Conservation (phyloP, 345 rosid genomes). For the Crucihimalaya himalaica region DNA sequence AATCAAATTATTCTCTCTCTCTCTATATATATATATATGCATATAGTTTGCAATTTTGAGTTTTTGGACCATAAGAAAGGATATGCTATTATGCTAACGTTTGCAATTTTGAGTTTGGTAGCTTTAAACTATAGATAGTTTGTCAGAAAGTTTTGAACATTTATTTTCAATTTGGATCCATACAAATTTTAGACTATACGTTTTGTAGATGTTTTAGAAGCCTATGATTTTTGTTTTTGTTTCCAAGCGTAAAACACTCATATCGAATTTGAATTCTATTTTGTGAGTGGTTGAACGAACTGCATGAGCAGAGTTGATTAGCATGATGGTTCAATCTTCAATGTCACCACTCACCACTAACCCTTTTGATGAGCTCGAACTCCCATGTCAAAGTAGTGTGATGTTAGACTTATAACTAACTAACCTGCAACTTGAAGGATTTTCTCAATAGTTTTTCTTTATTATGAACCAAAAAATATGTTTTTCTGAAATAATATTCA, state of each 20-base stretch:
- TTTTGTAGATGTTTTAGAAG: background rate
- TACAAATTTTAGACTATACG: background rate
- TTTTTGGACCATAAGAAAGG: slow-evolving; percentile 14
- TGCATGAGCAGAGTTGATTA: background rate
- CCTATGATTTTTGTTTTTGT: background rate
- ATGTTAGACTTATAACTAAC: background rate
- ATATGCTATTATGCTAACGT: background rate
- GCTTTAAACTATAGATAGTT: background rate
- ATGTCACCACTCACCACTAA: background rate
- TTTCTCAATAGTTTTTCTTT: too few species aligned
- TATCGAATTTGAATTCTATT: background rate
- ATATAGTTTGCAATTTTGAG: too few species aligned
- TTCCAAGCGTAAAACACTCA: background rate
- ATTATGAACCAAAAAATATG: too few species aligned
- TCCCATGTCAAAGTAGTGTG: background rate
- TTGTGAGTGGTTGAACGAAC: background rate
- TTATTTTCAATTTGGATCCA: background rate
- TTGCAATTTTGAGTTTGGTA: background rate
- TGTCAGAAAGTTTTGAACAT: background rate
- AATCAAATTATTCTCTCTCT: slow-evolving; percentile 24
- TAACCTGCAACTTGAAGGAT: too few species aligned
- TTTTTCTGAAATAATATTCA: too few species aligned
- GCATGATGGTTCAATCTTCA: background rate
- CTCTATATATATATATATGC: too few species aligned
- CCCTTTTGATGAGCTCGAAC: background rate